Evolutionary conservation across 2,329 filamentous ascomycete species (phyloP), one percentile per base, ranked within the genome.

Genomic region (Cladorrhinum sp.): DNA sequence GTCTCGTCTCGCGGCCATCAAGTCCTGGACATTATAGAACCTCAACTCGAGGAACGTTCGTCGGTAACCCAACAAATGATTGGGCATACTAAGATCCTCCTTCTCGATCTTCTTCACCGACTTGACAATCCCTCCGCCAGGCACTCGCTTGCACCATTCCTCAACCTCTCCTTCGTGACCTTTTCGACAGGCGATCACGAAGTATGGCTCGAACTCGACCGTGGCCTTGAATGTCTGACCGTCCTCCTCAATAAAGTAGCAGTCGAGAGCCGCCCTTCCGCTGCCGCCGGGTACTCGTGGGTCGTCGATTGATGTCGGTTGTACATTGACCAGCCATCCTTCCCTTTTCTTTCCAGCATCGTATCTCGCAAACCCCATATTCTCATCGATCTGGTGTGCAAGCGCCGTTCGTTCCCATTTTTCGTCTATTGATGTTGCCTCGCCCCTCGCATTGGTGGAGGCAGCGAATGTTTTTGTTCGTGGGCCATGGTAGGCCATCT

Each of bases 161-260:
- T 99, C 96, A 1, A 96, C 95, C 75, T 99, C 96, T 56, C 86
- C 84, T 77, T 99, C 96, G 69, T 87, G 87, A 7, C 92, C 91
- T 71, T 88, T 90, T 75, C 92, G 95, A 57, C 93, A 91, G 0
- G 93, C 94, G 57, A 99, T 86, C 62, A 99, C 77, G 69, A 99
- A 96, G 78, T 99, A 99, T 0, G 95, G 95, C 69, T 98, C 92
- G 74, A 96, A 98, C 77, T 96, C 92, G 66, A 99, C 79, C 0
- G 93, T 97, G 10, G 95, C 93, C 74, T 99, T 99, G 82, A 99
- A 99, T 4, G 90, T 94, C 54, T 88, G 86, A 14, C 91, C 84
- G 70, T 96, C 90, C 61, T 94, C 91, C 69, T 93, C 91, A 62
- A 99, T 89, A 76, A 99, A 99, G 79, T 97, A 99, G 76, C 92